Conservation (phyloP, 176 grass and related monocot genomes). For the Tuctoria greenei region DNA sequence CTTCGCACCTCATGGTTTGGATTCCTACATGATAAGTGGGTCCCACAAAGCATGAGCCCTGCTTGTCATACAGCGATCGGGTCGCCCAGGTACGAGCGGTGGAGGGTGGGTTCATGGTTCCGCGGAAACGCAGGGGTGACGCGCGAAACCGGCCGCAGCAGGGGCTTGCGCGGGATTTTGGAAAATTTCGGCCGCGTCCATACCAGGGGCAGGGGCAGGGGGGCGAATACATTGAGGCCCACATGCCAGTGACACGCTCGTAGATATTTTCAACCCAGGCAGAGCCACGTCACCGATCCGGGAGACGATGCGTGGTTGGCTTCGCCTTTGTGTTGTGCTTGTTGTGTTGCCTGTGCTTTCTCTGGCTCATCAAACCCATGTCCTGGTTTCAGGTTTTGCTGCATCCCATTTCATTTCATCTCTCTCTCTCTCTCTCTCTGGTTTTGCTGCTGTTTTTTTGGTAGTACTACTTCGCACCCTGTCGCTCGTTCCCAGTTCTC, state of each 20-base stretch:
- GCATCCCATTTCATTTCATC: too few relatives aligned
- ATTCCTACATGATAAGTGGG: too few relatives aligned
- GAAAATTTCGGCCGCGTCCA: conserved; percentile 34
- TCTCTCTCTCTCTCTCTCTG: too few relatives aligned
- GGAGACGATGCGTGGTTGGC: conserved; percentile 31
- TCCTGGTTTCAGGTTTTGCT: too few relatives aligned
- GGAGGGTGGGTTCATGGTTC: accelerated
- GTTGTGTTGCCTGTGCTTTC: conserved; percentile 39
- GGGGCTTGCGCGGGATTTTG: conserved; percentile 58
- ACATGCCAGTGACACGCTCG: accelerated
- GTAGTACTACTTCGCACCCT: too few relatives aligned
- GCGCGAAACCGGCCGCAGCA: neutral
- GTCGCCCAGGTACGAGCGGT: neutral
- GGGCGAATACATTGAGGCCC: neutral
- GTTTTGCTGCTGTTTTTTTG: too few relatives aligned
- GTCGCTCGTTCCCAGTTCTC: too few relatives aligned
- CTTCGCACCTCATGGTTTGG: neutral
- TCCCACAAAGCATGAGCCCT: too few relatives aligned
- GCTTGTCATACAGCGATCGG: accelerated
- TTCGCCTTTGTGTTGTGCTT: neutral
- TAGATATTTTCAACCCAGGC: conserved; percentile 13
- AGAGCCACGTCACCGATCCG: conserved; percentile 75
- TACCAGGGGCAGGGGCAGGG: too few relatives aligned
- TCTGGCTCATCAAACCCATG: too few relatives aligned
- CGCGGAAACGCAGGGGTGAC: accelerated